Evolutionary conservation across 164 flowering plant species (phyloP), one percentile per base, ranked within the genome.

Genomic region (Magnolia officinalis): DNA sequence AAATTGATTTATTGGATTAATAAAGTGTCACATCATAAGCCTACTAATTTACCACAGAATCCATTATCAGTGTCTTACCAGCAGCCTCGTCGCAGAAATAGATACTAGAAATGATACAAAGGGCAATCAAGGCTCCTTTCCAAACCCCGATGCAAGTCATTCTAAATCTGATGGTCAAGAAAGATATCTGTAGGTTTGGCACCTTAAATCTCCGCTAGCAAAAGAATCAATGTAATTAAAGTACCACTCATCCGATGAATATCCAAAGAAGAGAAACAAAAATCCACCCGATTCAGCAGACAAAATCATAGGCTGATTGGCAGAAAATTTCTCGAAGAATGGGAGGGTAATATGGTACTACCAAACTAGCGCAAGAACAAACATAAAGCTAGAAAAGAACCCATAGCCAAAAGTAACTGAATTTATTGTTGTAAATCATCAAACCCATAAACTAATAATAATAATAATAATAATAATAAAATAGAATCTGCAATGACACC

Each of bases 401-500:
- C 19, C 58, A 71, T 75, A 55, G 11, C 7, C 14, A 59, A 59
- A 74, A 74, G 45, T 71, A 61, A 76, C 75, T 19, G 21, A 72
- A 76, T 77, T 59, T 72, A 74, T 75, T 72, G 68, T 74, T 63
- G 73, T 78, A 59, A 77, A 78, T 70, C 7, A 61, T 78, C 71
- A 67, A 72, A 75, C 58, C 72, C 72, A 9, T 73, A 13, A 67
- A 64, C 64, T 55, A 68, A 45, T 50, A 78, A 80, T 61, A 67
- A 70, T 26, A 26, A 26, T 26, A 64, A 69, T 49, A 68, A 26
- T 52, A 77, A 80, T 61, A 67, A 70, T 18, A 61, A 29, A 45
- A 63, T 14, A 69, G 65, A 51, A 81, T 81, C 81, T 70, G 29
- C 71, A 58, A 78, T 67, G 82, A 77, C 80, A 55, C 26, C 78